phyloP scores from a whole-genome alignment of 2,329 filamentous ascomycete genomes.

The Diplodia intermedia region DNA sequence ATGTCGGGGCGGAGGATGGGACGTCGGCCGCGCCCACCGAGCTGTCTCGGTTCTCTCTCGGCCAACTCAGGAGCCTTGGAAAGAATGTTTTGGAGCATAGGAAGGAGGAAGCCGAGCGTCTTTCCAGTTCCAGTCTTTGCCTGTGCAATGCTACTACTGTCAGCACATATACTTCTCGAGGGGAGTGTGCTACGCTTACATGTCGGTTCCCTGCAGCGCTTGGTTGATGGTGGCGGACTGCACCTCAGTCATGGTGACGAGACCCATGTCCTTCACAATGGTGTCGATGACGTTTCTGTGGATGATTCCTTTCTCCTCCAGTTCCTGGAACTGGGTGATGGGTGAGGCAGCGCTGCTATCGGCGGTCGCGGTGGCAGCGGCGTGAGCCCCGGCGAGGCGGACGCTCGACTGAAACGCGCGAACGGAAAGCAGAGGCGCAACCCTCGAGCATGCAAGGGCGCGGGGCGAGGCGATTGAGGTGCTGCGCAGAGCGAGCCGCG shows the following conservation, averaged over 20 bases:
- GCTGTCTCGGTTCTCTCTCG: not conserved
- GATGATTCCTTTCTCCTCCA: slow-evolving; percentile 59
- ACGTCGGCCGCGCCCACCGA: too few relatives aligned
- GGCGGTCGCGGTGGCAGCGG: slow-evolving; percentile 33
- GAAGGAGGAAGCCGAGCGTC: slow-evolving; percentile 90
- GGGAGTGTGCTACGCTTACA: slow-evolving; percentile 63
- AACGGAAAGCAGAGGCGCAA: slow-evolving; percentile 6
- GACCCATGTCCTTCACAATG: slow-evolving; percentile 74
- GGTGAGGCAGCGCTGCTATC: slow-evolving; percentile 18
- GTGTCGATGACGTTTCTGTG: slow-evolving; percentile 69
- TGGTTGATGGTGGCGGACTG: slow-evolving; percentile 83
- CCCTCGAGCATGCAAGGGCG: not conserved
- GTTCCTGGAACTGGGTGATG: slow-evolving; percentile 54
- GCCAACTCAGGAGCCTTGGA: slow-evolving; percentile 67
- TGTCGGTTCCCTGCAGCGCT: slow-evolving; percentile 78
- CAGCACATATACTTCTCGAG: not conserved
- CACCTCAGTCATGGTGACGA: slow-evolving; percentile 90
- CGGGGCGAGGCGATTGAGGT: not conserved
- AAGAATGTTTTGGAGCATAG: slow-evolving; percentile 81
- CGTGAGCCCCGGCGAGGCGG: slow-evolving; percentile 32
- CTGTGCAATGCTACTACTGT: slow-evolving; percentile 70
- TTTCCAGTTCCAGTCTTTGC: slow-evolving; percentile 98
- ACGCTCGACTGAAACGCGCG: slow-evolving; percentile 19
- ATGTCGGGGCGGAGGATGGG: slow-evolving; percentile 60
- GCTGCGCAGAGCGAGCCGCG: slow-evolving; percentile 21